phyloP scores from a whole-genome alignment of 1,284 basidiomycete species.

The Ganoderma leucocontextum region DNA sequence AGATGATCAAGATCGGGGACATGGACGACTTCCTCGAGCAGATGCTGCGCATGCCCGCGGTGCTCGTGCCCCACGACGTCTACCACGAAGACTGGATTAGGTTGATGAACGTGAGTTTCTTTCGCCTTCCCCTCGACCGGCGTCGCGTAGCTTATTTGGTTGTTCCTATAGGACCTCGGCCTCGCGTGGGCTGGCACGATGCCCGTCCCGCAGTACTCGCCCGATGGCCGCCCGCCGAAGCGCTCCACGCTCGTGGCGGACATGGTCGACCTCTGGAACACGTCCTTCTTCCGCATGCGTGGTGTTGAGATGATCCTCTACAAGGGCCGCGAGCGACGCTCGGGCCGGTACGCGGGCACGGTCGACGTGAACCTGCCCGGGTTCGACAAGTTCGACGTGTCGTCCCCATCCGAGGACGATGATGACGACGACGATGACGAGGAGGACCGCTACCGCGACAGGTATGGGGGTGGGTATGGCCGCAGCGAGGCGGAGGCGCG shows the following conservation, averaged over 20 bases:
- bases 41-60: conserved; percentile 73
- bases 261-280: conserved; percentile 80
- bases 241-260: conserved; percentile 69
- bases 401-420: conserved; percentile 42
- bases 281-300: conserved; percentile 73
- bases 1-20: conserved; percentile 71
- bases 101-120: conserved; percentile 66
- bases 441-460: conserved; percentile 49
- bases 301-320: conserved; percentile 78
- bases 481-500: conserved; percentile 50
- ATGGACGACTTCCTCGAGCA: conserved; percentile 75
- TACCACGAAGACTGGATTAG: conserved; percentile 80
- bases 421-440: conserved; percentile 44
- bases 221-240: conserved; percentile 58
- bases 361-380: conserved; percentile 62
- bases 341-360: conserved; percentile 62
- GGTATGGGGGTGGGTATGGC: conserved; percentile 50
- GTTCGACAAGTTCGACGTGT: conserved; percentile 52
- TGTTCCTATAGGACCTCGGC: conserved; percentile 62
- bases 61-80: conserved; percentile 80
- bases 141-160: not conserved
- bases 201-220: conserved; percentile 60
- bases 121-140: not conserved
- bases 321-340: conserved; percentile 77
- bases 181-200: conserved; percentile 78